These are phyloP conservation scores for Helichrysum umbraculigerum DNA, from an alignment of 129 eudicot genomes.

Conservation along the genomic window DNA sequence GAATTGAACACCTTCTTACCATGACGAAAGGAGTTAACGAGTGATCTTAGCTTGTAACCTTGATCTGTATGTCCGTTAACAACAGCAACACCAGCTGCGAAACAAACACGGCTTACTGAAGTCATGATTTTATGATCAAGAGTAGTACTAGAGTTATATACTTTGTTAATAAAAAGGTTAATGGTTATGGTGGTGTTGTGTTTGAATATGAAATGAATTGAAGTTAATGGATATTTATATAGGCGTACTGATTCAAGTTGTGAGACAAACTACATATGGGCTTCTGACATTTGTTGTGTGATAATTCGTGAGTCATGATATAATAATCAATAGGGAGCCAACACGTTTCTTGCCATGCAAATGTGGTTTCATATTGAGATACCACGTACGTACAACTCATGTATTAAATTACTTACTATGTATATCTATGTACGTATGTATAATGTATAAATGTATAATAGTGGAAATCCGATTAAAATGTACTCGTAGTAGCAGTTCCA, in stretches of 20 bases:
- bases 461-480: too few species aligned
- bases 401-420: too few species aligned
- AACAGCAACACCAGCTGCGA: not conserved
- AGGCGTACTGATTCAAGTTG: too few species aligned
- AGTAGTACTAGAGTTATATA: too few species aligned
- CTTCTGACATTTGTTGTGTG: not conserved
- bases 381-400: too few species aligned
- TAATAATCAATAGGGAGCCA: conserved; percentile 19
- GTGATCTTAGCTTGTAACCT: not conserved
- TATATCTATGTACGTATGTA: too few species aligned
- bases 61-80: not conserved
- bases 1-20: not conserved
- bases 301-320: not conserved
- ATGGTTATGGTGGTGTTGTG: too few species aligned
- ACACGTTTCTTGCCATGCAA: conserved; percentile 1
- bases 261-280: not conserved
- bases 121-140: too few species aligned
- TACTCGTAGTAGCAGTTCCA: too few species aligned
- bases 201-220: too few species aligned
- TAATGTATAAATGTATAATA: too few species aligned
- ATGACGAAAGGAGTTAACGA: not conserved
- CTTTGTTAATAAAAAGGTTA: not conserved
- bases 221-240: too few species aligned
- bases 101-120: not conserved
- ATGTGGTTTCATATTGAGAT: not conserved